Evolutionary conservation across 139 green algal genomes (phyloP).

Genomic region (Chloropicon primus): DNA sequence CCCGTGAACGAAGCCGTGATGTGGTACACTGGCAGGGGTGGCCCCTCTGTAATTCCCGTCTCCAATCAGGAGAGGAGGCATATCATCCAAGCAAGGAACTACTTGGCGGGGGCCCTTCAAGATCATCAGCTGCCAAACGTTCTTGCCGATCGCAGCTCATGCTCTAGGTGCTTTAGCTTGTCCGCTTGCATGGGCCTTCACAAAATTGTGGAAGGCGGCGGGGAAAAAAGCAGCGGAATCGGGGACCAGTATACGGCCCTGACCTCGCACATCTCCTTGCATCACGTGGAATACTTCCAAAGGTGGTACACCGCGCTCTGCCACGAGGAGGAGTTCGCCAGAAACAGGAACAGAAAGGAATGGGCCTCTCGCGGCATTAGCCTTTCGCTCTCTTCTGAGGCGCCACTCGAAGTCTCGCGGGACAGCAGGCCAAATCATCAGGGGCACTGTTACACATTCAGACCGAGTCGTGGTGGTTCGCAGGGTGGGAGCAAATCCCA

Average conservation of each 20-base stretch:
- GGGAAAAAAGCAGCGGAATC: background rate
- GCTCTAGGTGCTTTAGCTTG: background rate
- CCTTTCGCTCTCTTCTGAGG: background rate
- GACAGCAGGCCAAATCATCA: background rate
- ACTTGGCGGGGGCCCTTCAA: background rate
- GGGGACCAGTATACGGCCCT: background rate
- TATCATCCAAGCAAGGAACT: constrained; percentile 5
- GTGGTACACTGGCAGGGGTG: background rate
- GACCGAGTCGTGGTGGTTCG: no score
- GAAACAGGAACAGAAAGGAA: background rate
- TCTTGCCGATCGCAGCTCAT: background rate
- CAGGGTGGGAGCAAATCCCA: no score
- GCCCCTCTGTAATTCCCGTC: background rate
- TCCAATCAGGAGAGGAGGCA: background rate
- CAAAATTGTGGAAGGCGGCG: background rate
- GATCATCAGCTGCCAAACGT: constrained; percentile 1
- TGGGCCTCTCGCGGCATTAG: background rate
- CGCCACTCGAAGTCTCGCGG: background rate
- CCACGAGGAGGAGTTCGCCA: background rate
- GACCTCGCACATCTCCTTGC: background rate
- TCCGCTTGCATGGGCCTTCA: background rate
- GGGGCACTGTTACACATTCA: background rate
- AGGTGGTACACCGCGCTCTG: background rate
- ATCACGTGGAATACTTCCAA: background rate
- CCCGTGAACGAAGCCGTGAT: background rate